Percentiles rank a stretch among this genome's conserved stretches.
Conservation (phyloP, 1,139 yeast species). For the Zygoascus hellenicus region DNA sequence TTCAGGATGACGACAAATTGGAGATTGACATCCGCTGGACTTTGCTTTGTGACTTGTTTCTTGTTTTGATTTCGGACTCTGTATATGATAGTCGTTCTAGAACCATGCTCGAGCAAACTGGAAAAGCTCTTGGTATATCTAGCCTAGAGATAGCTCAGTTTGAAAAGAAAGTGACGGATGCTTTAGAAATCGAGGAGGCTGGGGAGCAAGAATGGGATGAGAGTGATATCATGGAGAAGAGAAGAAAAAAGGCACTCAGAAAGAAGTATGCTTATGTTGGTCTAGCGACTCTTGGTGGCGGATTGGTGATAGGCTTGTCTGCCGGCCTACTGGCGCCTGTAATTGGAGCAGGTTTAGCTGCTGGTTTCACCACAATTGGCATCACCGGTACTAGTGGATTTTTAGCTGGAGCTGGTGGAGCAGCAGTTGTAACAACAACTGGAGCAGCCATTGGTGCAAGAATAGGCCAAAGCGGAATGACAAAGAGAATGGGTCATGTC, state of each 20-base stretch:
- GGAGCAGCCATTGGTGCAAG: slow-evolving; percentile 89
- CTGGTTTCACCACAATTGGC: slow-evolving; percentile 93
- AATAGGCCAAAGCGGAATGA: slow-evolving; percentile 83
- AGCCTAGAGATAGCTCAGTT: slow-evolving; percentile 73
- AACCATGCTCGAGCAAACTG: slow-evolving; percentile 62
- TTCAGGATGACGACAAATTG: slow-evolving; percentile 36
- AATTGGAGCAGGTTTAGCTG: slow-evolving; percentile 97
- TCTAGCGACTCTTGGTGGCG: slow-evolving; percentile 95
- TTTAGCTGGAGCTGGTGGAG: slow-evolving; percentile 95
- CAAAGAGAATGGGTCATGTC: slow-evolving; percentile 83
- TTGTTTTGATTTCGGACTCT: slow-evolving; percentile 75
- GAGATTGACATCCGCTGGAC: slow-evolving; percentile 90
- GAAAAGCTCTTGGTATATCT: slow-evolving; percentile 51
- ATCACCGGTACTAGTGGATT: slow-evolving; percentile 88
- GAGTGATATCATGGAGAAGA: slow-evolving; percentile 58
- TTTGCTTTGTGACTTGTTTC: slow-evolving; percentile 79
- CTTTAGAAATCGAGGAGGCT: slow-evolving; percentile 78
- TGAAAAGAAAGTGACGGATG: slow-evolving; percentile 84
- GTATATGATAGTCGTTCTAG: slow-evolving; percentile 87
- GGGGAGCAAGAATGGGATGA: slow-evolving; percentile 73
- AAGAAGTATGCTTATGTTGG: slow-evolving; percentile 84
- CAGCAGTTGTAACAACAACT: slow-evolving; percentile 87
- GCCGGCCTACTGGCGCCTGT: slow-evolving; percentile 97
- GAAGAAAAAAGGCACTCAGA: slow-evolving; percentile 58
- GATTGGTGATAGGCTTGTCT: slow-evolving; percentile 85